A percentile compares a stretch with the other conserved stretches of the same genome.
Evolutionary conservation across 2,329 filamentous ascomycete species (phyloP).

Genomic region (Westerdykella ornata): DNA sequence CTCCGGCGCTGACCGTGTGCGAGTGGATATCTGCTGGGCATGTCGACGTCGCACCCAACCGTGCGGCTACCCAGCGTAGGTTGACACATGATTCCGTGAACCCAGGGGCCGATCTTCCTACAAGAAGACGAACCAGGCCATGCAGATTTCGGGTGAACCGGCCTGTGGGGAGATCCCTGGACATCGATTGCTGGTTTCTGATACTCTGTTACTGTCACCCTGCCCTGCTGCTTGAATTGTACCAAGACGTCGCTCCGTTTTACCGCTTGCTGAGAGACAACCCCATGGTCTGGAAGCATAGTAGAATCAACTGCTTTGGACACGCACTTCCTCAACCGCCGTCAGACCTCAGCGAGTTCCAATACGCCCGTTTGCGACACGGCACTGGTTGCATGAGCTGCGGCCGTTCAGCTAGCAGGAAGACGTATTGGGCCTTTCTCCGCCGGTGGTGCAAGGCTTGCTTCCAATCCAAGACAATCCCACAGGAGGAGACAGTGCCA

Average conservation of each 20-base stretch:
- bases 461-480: constrained; percentile 29
- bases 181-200: constrained; percentile 33
- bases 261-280: constrained; percentile 31
- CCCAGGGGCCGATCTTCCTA: constrained; percentile 9
- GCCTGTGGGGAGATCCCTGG: constrained; percentile 16
- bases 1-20: too few relatives aligned
- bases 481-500: constrained; percentile 25
- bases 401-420: constrained; percentile 30
- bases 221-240: constrained; percentile 32
- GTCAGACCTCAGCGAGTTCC: constrained; percentile 33
- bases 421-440: constrained; percentile 41
- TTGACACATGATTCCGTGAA: too few relatives aligned
- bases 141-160: constrained; percentile 13
- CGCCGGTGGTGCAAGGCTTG: constrained; percentile 40
- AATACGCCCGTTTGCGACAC: constrained; percentile 37
- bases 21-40: too few relatives aligned
- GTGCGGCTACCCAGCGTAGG: too few relatives aligned
- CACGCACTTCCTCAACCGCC: constrained; percentile 30
- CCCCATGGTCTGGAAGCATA: constrained; percentile 36
- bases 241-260: constrained; percentile 29
- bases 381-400: constrained; percentile 38
- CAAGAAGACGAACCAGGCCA: too few relatives aligned
- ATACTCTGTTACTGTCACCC: constrained; percentile 32
- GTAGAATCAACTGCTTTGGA: constrained; percentile 30
- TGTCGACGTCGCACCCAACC: too few relatives aligned